Conservation (phyloP, 1,284 basidiomycete genomes). For the Cryptococcus deneoformans region DNA sequence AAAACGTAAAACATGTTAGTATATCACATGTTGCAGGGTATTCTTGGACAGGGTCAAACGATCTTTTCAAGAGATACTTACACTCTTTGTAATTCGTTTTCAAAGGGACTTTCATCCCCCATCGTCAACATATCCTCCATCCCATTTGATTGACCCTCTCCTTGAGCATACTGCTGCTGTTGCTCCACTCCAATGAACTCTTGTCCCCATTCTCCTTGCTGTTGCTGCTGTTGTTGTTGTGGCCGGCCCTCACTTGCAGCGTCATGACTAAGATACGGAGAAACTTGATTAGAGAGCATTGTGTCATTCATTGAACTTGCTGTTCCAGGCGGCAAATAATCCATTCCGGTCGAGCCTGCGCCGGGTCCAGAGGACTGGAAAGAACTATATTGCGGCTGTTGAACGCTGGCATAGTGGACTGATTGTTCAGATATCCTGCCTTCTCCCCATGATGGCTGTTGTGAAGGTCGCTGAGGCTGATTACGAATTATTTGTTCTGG, state of each 20-base stretch:
- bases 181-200: constrained; percentile 10
- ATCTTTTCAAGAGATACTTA: constrained; percentile 11
- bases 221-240: neutral
- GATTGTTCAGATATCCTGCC: neutral
- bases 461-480: constrained; percentile 3
- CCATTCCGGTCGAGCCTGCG: constrained; percentile 6
- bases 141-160: constrained; percentile 1
- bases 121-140: neutral
- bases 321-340: constrained; percentile 8
- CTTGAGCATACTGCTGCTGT: constrained; percentile 4
- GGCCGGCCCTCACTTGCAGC: neutral
- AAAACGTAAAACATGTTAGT: constrained; percentile 1
- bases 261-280: constrained; percentile 6
- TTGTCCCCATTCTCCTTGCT: constrained; percentile 8
- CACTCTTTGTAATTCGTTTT: constrained; percentile 30
- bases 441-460: constrained; percentile 4
- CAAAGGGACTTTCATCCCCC: neutral
- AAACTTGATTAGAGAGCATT: constrained; percentile 10
- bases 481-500: neutral
- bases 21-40: neutral
- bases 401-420: neutral
- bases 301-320: constrained; percentile 10
- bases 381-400: constrained; percentile 9
- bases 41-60: neutral
- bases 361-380: constrained; percentile 8